These are phyloP conservation scores for Saccharomycopsis phalli DNA, from an alignment of 1,139 yeast species.

Conservation along the genomic window DNA sequence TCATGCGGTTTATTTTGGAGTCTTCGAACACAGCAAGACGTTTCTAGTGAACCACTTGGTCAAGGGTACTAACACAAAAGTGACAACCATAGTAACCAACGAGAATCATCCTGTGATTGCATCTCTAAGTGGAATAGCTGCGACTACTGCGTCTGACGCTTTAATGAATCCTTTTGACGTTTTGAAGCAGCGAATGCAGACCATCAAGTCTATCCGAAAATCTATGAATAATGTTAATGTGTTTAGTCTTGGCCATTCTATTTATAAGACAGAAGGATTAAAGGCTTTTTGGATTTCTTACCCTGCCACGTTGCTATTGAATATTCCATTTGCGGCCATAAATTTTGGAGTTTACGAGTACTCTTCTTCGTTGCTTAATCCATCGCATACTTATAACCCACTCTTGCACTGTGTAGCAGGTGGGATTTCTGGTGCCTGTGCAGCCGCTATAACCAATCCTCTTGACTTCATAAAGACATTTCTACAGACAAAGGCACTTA, in stretches of 20 bases:
- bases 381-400: slow-evolving; percentile 75
- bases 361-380: slow-evolving; percentile 68
- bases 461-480: slow-evolving; percentile 91
- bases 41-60: slow-evolving; percentile 11
- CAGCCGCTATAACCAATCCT: slow-evolving; percentile 95
- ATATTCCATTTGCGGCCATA: slow-evolving; percentile 91
- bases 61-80: slow-evolving; percentile 1
- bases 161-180: slow-evolving; percentile 98
- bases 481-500: slow-evolving; percentile 39
- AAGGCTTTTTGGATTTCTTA: slow-evolving; percentile 83
- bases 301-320: slow-evolving; percentile 90
- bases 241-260: slow-evolving; percentile 32
- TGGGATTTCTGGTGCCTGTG: slow-evolving; percentile 91
- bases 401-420: slow-evolving; percentile 89
- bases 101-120: slow-evolving; percentile 77
- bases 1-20: slow-evolving; percentile 95
- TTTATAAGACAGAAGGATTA: slow-evolving; percentile 71
- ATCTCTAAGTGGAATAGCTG: slow-evolving; percentile 85
- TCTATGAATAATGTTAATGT: slow-evolving; percentile 21
- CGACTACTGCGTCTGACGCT: slow-evolving; percentile 89
- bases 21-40: slow-evolving; percentile 76
- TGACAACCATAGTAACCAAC: slow-evolving; percentile 29
- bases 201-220: slow-evolving; percentile 12
- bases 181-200: slow-evolving; percentile 77
- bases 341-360: slow-evolving; percentile 93